A percentile compares a stretch with the other conserved stretches of the same genome.
These are phyloP conservation scores for Fraxinus paxiana DNA, from an alignment of 305 asterid genomes.

Conservation along the genomic window DNA sequence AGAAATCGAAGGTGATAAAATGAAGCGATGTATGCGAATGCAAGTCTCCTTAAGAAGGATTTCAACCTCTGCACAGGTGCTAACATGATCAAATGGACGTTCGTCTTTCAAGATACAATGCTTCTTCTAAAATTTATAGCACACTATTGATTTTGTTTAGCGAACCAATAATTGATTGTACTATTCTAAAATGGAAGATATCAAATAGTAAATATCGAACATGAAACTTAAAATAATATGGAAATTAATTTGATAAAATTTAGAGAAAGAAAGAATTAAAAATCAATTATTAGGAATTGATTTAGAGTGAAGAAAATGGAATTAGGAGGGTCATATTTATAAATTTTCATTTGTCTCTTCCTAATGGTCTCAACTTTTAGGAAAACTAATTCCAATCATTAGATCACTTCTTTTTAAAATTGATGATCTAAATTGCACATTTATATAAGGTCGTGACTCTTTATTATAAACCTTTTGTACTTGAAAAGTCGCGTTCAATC, in stretches of 20 bases:
- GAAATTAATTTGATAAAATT: neutral
- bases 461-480: neutral
- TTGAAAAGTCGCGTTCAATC: neutral
- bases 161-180: neutral
- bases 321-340: neutral
- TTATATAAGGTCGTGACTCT: neutral
- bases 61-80: neutral
- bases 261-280: neutral
- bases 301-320: neutral
- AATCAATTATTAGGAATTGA: neutral
- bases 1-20: neutral
- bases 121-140: neutral
- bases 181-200: neutral
- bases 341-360: neutral
- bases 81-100: too few species aligned
- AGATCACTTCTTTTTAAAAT: neutral
- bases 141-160: neutral
- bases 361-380: neutral
- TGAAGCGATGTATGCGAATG: neutral
- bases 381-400: neutral
- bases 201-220: neutral
- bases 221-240: too few species aligned
- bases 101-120: neutral
- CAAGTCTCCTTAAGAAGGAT: neutral
- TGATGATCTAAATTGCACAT: neutral